Percentiles rank a stretch among this genome's conserved stretches.
These are phyloP conservation scores for Calonectria crousiana DNA, from an alignment of 2,329 filamentous ascomycete species.

Conservation along the genomic window DNA sequence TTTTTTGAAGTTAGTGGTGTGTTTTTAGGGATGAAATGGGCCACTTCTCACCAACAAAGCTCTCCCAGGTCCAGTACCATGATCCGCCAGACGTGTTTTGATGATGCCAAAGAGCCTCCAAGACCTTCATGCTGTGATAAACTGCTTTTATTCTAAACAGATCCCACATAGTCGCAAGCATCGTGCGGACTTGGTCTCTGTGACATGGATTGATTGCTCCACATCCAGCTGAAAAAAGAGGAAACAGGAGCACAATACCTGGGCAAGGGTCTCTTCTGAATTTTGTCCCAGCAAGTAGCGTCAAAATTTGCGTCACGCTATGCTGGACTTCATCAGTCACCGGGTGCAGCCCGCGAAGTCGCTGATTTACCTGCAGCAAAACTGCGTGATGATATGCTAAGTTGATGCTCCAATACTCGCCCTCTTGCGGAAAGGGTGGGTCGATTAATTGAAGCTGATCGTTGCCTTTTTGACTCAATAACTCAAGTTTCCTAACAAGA, in stretches of 20 bases:
- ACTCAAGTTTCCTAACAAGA: background rate
- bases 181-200: background rate
- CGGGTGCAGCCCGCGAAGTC: background rate
- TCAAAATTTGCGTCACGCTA: background rate
- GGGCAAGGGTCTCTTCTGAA: conserved; percentile 4
- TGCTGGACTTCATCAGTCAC: background rate
- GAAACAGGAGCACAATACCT: conserved; percentile 13
- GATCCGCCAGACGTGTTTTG: background rate
- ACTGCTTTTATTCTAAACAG: conserved; percentile 3
- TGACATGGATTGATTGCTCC: background rate
- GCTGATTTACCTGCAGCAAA: conserved; percentile 8
- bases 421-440: background rate
- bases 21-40: no score
- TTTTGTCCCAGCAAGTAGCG: background rate
- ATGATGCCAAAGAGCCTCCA: conserved; percentile 8
- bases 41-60: background rate
- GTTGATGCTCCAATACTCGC: conserved; percentile 3
- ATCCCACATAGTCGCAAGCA: conserved; percentile 2
- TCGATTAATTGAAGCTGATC: background rate
- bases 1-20: background rate
- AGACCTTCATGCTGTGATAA: background rate
- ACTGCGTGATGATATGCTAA: conserved; percentile 1
- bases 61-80: background rate
- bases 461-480: background rate
- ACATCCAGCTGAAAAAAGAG: conserved; percentile 16